These are phyloP conservation scores for Pestalotiopsis fici DNA, from an alignment of 2,329 filamentous ascomycete genomes.

Conservation along the genomic window DNA sequence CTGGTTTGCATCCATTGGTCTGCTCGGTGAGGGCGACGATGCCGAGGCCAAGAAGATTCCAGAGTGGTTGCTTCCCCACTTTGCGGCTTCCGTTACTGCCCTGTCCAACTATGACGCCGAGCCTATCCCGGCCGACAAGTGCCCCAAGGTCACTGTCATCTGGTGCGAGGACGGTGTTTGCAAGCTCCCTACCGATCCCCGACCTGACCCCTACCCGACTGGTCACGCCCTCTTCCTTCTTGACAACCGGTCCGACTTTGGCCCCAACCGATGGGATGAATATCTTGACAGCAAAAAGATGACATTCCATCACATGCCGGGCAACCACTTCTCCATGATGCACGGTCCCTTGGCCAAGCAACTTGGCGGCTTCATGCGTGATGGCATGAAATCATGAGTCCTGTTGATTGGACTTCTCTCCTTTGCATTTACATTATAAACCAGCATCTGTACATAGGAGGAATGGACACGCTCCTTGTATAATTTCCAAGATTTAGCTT, in stretches of 20 bases:
- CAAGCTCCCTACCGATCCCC: constrained; percentile 64
- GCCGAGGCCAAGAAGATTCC: constrained; percentile 58
- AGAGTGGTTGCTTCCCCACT: constrained; percentile 74
- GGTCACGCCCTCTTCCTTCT: constrained; percentile 69
- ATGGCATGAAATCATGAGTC: constrained; percentile 22
- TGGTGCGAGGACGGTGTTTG: constrained; percentile 77
- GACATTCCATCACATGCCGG: constrained; percentile 66
- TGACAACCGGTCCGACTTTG: constrained; percentile 73
- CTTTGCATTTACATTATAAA: neutral
- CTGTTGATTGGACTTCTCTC: neutral
- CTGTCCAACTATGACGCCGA: constrained; percentile 69
- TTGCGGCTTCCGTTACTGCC: constrained; percentile 67
- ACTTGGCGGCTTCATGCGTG: constrained; percentile 30
- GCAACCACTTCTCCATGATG: constrained; percentile 80
- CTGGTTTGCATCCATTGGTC: constrained; percentile 72
- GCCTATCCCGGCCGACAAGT: constrained; percentile 59
- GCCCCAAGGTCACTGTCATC: constrained; percentile 64
- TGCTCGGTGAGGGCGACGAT: constrained; percentile 64
- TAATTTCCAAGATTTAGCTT: neutral
- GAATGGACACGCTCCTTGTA: neutral
- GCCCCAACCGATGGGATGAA: constrained; percentile 69
- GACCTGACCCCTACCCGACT: constrained; percentile 60
- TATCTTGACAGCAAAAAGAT: constrained; percentile 64
- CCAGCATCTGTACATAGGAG: neutral
- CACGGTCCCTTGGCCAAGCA: constrained; percentile 49